These are phyloP conservation scores for Ophiostoma sp. DNA, from an alignment of 2,329 filamentous ascomycete genomes.

Conservation along the genomic window DNA sequence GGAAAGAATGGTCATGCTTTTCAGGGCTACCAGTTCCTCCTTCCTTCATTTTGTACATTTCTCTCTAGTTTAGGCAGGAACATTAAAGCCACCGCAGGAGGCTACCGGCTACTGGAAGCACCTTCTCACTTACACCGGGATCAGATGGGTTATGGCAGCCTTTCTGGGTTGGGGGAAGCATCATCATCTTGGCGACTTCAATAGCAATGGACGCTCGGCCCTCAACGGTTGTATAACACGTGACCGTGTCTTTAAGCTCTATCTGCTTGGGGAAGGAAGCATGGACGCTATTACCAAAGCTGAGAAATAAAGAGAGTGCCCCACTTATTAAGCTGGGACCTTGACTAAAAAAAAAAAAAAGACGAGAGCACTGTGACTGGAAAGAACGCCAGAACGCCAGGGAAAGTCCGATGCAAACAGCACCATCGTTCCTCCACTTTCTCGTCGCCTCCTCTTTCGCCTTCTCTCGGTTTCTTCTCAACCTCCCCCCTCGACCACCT, in stretches of 20 bases:
- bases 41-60: neutral
- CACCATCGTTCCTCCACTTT: slow-evolving; percentile 21
- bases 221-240: neutral
- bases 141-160: neutral
- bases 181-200: neutral
- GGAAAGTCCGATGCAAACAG: slow-evolving; percentile 20
- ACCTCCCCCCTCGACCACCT: slow-evolving; percentile 9
- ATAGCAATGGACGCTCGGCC: neutral
- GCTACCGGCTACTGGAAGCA: neutral
- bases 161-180: slow-evolving; percentile 1
- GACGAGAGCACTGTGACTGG: neutral
- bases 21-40: neutral
- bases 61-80: neutral
- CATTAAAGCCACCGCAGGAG: neutral
- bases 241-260: neutral
- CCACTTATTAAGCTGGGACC: slow-evolving; percentile 13
- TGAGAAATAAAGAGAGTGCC: slow-evolving; percentile 7
- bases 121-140: slow-evolving; percentile 2
- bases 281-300: neutral
- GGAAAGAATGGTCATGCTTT: neutral
- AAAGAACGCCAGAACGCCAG: neutral
- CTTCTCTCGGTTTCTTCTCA: slow-evolving; percentile 15
- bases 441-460: slow-evolving; percentile 16
- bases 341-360: neutral
- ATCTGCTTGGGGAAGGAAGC: neutral